These are phyloP conservation scores for Diaporthe sp. DNA, from an alignment of 2,329 filamentous ascomycete species.

Conservation along the genomic window DNA sequence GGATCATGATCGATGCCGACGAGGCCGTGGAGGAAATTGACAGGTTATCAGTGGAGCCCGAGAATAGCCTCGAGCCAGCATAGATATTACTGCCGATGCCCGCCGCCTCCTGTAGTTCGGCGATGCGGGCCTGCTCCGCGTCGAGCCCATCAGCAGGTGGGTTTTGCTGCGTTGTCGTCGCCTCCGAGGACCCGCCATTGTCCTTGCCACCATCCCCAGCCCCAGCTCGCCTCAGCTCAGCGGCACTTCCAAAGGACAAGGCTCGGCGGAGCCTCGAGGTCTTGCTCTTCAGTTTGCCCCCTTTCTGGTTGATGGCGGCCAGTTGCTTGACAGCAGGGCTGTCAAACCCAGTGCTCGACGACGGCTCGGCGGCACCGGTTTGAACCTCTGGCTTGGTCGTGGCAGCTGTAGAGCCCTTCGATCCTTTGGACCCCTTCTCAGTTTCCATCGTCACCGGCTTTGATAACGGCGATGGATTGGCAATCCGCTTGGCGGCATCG, in stretches of 20 bases:
- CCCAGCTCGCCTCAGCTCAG: constrained; percentile 85
- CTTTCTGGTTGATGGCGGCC: constrained; percentile 88
- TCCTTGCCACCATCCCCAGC: constrained; percentile 63
- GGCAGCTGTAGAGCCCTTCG: constrained; percentile 45
- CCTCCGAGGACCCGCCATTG: constrained; percentile 50
- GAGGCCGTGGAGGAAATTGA: constrained; percentile 92
- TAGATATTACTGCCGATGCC: constrained; percentile 96
- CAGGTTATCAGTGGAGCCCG: constrained; percentile 93
- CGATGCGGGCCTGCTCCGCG: constrained; percentile 91
- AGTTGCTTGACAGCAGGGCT: constrained; percentile 88
- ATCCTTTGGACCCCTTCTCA: constrained; percentile 62
- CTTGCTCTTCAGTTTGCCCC: constrained; percentile 84
- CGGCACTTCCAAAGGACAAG: constrained; percentile 96
- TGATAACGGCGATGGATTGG: constrained; percentile 80
- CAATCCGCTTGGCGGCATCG: constrained; percentile 75
- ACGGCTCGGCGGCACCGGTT: constrained; percentile 40
- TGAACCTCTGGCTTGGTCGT: constrained; percentile 47
- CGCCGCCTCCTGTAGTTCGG: constrained; percentile 89
- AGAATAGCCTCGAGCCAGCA: constrained; percentile 86
- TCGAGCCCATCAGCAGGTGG: constrained; percentile 73
- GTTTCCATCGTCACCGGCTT: constrained; percentile 76
- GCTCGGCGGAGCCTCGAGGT: constrained; percentile 88
- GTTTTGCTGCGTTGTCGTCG: constrained; percentile 72
- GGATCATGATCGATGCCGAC: constrained; percentile 92
- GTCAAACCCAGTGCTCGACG: constrained; percentile 54